These are phyloP conservation scores for Vaccinium vitisidaea DNA, from an alignment of 148 eudicot species.

Conservation along the genomic window DNA sequence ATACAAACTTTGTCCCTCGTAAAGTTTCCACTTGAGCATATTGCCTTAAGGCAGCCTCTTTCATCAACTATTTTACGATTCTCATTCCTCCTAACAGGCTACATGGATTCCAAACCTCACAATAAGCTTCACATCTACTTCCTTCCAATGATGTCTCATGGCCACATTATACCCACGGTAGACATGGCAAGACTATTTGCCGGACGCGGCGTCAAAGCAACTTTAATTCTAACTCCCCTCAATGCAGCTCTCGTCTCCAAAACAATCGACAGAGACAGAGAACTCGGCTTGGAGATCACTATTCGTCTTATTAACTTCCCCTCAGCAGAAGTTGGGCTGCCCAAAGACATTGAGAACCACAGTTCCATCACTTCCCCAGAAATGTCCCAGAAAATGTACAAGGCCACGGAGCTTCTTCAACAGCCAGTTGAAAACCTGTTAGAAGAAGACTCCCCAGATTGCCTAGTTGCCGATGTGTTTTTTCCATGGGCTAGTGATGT, in stretches of 20 bases:
- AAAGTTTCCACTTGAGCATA: not conserved
- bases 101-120: conserved; percentile 10
- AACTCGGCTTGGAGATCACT: conserved; percentile 6
- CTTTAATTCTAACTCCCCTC: conserved; percentile 11
- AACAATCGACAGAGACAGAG: conserved; percentile 16
- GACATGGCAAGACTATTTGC: conserved; percentile 21
- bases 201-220: not conserved
- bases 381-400: conserved; percentile 11
- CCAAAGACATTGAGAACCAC: conserved; percentile 16
- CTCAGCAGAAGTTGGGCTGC: conserved; percentile 11
- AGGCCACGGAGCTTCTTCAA: conserved; percentile 19
- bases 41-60: not conserved
- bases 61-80: not conserved
- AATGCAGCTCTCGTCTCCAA: conserved; percentile 6
- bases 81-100: conserved; percentile 3
- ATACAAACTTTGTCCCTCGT: not conserved
- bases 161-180: conserved; percentile 18
- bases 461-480: conserved; percentile 14
- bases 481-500: conserved; percentile 14
- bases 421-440: conserved; percentile 18
- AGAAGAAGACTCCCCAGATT: conserved; percentile 21
- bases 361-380: conserved; percentile 16
- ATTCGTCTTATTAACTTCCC: conserved; percentile 15
- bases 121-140: conserved; percentile 20
- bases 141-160: conserved; percentile 15